These are phyloP conservation scores for Fusarium lyarnte DNA, from an alignment of 2,329 filamentous ascomycete genomes.

Conservation along the genomic window DNA sequence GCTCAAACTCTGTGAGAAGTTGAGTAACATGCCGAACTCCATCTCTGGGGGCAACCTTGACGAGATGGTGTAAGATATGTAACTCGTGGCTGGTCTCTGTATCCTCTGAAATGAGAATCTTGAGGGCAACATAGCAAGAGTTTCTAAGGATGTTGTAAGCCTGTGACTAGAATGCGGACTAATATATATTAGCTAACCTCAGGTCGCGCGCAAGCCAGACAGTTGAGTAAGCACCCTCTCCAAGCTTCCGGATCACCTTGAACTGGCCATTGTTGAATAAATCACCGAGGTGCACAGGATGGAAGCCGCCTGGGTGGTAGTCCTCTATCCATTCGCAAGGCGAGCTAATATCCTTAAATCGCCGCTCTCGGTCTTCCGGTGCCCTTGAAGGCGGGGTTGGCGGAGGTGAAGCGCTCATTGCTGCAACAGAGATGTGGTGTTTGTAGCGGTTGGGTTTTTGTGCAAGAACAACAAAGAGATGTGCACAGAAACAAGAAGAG, in stretches of 20 bases:
- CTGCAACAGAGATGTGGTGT: neutral
- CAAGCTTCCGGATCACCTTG: slow-evolving; percentile 55
- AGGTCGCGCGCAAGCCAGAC: slow-evolving; percentile 55
- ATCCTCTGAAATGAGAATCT: neutral
- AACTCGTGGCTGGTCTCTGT: slow-evolving; percentile 28
- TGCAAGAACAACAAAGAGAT: neutral
- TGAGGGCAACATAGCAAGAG: neutral
- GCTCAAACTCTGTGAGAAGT: slow-evolving; percentile 43
- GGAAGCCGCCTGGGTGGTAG: slow-evolving; percentile 54
- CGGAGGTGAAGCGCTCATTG: slow-evolving; percentile 36
- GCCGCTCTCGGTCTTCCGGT: slow-evolving; percentile 2
- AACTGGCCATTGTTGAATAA: slow-evolving; percentile 53
- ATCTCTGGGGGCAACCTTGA: neutral
- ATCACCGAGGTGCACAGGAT: slow-evolving; percentile 55
- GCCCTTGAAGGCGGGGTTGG: slow-evolving; percentile 35
- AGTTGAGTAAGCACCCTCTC: slow-evolving; percentile 56
- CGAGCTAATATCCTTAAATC: slow-evolving; percentile 40
- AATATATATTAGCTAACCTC: slow-evolving; percentile 30
- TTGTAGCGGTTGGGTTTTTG: neutral
- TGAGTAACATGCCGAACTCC: slow-evolving; percentile 43
- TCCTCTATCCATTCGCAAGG: slow-evolving; percentile 46
- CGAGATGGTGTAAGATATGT: slow-evolving; percentile 14
- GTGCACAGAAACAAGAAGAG: neutral
- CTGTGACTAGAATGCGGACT: rapidly evolving
- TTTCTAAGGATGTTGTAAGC: slow-evolving; percentile 14